Conservation (phyloP, 164 flowering plant genomes). For the Piper longum region DNA sequence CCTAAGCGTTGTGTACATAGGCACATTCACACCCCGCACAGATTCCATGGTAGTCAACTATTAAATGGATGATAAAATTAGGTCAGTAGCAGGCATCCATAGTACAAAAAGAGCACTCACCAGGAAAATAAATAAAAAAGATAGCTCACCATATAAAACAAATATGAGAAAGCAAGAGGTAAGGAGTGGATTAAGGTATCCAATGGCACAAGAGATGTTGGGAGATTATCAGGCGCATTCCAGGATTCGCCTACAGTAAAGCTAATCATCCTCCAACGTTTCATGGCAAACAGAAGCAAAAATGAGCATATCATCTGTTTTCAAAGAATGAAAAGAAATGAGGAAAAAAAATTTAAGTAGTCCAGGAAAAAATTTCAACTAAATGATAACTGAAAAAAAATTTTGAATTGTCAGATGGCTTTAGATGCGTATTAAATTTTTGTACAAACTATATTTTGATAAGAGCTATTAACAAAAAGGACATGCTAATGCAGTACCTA, state of each 20-base stretch:
- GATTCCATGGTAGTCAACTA: constrained; percentile 82
- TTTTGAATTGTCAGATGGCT: no score
- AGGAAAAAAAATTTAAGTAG: not conserved
- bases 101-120: not conserved
- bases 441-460: not conserved
- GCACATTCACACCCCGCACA: constrained; percentile 72
- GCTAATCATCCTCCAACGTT: constrained; percentile 42
- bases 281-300: constrained; percentile 47
- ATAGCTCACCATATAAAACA: constrained; percentile 69
- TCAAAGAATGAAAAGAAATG: not conserved
- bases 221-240: constrained; percentile 12
- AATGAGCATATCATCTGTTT: constrained; percentile 47
- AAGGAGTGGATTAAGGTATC: constrained; percentile 43
- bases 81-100: not conserved
- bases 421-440: not conserved
- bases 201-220: constrained; percentile 29
- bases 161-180: constrained; percentile 52
- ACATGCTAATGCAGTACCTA: not conserved
- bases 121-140: not conserved
- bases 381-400: no score
- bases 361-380: constrained; percentile 2
- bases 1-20: constrained; percentile 89
- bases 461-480: not conserved
- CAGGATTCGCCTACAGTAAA: constrained; percentile 33
- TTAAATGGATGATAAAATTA: not conserved